Evolutionary conservation across 352 stramenopile species (phyloP).

Genomic region (Chrysophaeum taylorii): DNA sequence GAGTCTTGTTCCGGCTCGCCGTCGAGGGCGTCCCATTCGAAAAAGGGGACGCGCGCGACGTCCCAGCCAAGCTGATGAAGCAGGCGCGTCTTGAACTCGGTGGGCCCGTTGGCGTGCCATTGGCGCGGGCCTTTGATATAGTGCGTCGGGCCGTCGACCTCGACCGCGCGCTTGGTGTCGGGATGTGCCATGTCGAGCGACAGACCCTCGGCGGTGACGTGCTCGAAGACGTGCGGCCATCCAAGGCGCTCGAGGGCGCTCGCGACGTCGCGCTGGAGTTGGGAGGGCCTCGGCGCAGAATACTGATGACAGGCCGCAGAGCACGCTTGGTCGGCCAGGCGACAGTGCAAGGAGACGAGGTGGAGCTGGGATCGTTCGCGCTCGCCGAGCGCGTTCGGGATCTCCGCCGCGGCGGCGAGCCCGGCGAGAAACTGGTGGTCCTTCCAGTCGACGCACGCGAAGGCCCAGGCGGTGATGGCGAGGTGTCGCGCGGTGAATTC

Average conservation of each 20-base stretch:
- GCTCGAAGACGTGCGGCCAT: background rate
- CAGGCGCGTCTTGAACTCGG: background rate
- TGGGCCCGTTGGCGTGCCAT: no score
- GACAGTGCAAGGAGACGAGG: no score
- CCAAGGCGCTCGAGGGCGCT: background rate
- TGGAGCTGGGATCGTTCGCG: no score
- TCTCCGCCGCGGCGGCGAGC: background rate
- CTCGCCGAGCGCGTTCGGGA: background rate
- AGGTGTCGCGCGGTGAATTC: background rate
- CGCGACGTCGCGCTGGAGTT: background rate
- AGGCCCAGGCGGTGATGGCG: background rate
- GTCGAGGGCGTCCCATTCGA: background rate
- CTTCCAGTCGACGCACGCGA: background rate
- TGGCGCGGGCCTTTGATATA: background rate
- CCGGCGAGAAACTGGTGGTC: no score
- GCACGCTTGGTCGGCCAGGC: background rate
- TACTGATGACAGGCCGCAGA: background rate
- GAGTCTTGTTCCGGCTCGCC: background rate
- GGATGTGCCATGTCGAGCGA: background rate
- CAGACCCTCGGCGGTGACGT: no score
- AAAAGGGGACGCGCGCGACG: background rate
- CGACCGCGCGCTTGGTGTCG: background rate
- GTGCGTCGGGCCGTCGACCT: background rate
- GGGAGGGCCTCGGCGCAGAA: background rate
- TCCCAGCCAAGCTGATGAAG: background rate